These are phyloP conservation scores for Globisporangium acanthophoron DNA, from an alignment of 352 stramenopile species.

Conservation along the genomic window DNA sequence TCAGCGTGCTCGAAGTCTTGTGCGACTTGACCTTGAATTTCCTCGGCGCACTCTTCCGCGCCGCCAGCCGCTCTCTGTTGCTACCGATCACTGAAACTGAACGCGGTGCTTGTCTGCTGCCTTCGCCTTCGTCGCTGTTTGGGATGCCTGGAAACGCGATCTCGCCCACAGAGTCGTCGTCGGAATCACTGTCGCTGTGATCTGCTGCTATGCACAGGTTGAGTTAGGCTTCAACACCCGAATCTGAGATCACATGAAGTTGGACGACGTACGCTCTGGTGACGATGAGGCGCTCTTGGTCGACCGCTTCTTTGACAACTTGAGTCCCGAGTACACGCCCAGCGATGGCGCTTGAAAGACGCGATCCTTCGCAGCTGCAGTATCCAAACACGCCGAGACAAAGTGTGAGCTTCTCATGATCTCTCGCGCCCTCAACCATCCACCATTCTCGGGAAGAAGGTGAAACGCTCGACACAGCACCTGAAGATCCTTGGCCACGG, in stretches of 20 bases:
- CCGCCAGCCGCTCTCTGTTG: background rate
- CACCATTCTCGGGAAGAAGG: no score
- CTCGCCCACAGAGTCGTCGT: background rate
- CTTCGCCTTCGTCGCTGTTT: background rate
- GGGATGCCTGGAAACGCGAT: slow-evolving; percentile 8
- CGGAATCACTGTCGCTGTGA: background rate
- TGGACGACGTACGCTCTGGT: background rate
- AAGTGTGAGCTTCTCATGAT: background rate
- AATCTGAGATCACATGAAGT: background rate
- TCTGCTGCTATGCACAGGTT: background rate
- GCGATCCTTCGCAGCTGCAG: background rate
- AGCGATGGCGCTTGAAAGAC: background rate
- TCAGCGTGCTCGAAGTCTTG: background rate
- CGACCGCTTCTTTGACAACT: background rate
- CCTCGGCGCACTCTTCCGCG: background rate
- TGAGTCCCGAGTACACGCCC: background rate
- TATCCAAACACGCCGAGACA: background rate
- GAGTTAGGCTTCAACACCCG: background rate
- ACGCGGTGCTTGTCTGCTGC: no score
- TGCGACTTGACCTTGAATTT: background rate
- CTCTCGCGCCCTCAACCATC: no score
- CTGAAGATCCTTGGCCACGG: background rate
- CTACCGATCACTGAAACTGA: background rate
- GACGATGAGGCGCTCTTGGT: background rate
- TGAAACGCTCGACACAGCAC: background rate